Percentiles rank a stretch among this genome's conserved stretches.
Conservation (phyloP, 768 basidiomycete genomes). For the Sporobolomyces roseus region DNA sequence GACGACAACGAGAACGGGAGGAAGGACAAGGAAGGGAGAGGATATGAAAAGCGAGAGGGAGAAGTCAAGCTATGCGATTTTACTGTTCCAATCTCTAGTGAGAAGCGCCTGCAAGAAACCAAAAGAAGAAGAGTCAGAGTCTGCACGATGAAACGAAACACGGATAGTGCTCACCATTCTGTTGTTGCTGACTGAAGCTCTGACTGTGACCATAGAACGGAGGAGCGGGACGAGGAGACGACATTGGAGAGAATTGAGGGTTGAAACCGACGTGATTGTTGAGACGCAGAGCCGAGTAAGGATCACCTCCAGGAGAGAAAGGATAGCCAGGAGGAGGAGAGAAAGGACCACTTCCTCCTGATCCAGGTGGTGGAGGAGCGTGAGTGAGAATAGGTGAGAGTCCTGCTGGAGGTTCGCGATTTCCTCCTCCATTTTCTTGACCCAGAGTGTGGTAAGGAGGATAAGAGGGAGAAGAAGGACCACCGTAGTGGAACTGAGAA, state of each 20-base stretch:
- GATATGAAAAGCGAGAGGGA: not conserved
- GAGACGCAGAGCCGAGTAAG: conserved; percentile 18
- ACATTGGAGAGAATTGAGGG: conserved; percentile 24
- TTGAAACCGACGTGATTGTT: conserved; percentile 21
- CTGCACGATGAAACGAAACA: too few species aligned
- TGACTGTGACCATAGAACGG: conserved; percentile 8
- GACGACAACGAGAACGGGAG: too few species aligned
- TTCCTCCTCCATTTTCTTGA: not conserved
- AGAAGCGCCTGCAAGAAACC: too few species aligned
- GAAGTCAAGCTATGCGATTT: too few species aligned
- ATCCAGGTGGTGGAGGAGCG: not conserved
- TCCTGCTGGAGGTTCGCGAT: not conserved
- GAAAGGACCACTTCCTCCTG: conserved; percentile 8
- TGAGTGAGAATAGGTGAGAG: conserved; percentile 21
- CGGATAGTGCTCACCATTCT: not conserved
- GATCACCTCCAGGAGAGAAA: conserved; percentile 26
- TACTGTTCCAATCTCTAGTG: too few species aligned
- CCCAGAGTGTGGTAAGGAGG: not conserved
- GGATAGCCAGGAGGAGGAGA: conserved; percentile 16
- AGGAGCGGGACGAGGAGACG: conserved; percentile 18
- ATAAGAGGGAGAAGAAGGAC: not conserved
- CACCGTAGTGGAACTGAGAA: not conserved
- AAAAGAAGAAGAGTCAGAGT: too few species aligned
- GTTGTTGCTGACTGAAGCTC: conserved; percentile 1
- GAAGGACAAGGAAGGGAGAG: not conserved